Base-by-base conservation (phyloP, 805 yeast genomes). In the Candida sithepensis region DNA sequence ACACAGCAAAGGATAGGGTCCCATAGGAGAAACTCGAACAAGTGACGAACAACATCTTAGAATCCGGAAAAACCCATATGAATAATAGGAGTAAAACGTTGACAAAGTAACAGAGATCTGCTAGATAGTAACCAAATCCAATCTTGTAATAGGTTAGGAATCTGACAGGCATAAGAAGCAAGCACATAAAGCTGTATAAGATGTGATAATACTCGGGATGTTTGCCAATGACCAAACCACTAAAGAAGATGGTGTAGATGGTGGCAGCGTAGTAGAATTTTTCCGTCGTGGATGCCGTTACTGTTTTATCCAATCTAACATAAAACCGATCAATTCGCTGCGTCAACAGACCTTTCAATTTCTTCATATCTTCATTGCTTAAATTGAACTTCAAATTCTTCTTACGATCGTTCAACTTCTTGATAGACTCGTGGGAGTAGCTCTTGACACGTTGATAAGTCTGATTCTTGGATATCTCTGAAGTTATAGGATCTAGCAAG, bases 21-120 rank as follows among this genome's bases (percentile, higher is more conserved):
- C 98, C 99, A 69, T 85, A 82, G 1, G 94, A 77, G 50, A 92
- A 80, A 9, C 96, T 85, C 66, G 88, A 91, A 54, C 95, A 89
- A 2, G 92, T 78, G 14, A 88, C 80, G 67, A 85, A 92, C 21
- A 92, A 71, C 55, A 82, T 77, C 36, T 74, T 73, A 2, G 96
- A 87, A 30, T 73, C 59, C 0, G 99, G 97, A 52, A 83, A 81
- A 4, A 81, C 71, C 98, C 98, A 92, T 28, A 92, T 75, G 60
- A 79, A 92, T 1, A 81, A 53, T 55, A 91, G 58, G 42, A 87
- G 68, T 48, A 92, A 67, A 12, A 80, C 56, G 60, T 92, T 94
- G 40, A 87, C 97, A 64, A 85, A 94, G 66, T 92, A 92, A 67
- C 99, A 92, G 55, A 92, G 73, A 66, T 92, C 98, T 0, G 96